Evolutionary conservation across 208 protist genomes (phyloP), one percentile per base, ranked within the genome.

Genomic region (Blastocrithidia nonstop): DNA sequence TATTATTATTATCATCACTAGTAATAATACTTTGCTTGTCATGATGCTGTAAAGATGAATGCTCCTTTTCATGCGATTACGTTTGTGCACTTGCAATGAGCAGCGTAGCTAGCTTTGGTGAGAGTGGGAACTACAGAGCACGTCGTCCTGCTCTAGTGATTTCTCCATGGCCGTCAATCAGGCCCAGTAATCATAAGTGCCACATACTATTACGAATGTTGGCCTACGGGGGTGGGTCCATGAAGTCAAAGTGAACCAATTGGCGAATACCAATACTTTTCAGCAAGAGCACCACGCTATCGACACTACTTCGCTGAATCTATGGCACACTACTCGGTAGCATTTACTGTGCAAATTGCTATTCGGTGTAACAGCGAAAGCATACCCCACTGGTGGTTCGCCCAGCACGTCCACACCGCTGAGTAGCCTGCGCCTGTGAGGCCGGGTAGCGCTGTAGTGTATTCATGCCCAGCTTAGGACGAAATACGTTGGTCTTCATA

Each of bases 401-500:
- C 9, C 98, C 98, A 6, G 98, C 98, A 31, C 98, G 78, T 22
- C 98, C 96, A 23, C 79, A 71, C 24, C 97, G 76, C 66, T 99
- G 98, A 13, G 89, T 88, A 7, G 98, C 95, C 59, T 97, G 95
- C 9, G 97, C 97, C 45, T 98, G 88, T 16, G 78, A 94, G 20
- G 97, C 81, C 0, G 97, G 97, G 40, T 90, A 97, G 5, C 98
- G 78, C 56, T 93, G 76, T 23, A 98, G 68, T 1, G 87, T 81
- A 54, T 98, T 96, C 88, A 98, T 97, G 6, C 94, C 95, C 20
- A 98, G 81, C 27, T 77, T 81, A 2, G 97, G 93, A 49, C 98
- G 96, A 61, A 95, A 99, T 2, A 98, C 87, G 70, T 99, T 99
- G n/a, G 97, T 73, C 64, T 99, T 99, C 74, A 85, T 95, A 71